phyloP scores from a whole-genome alignment of 345 rosid genomes.

The Populus ilicifolia region DNA sequence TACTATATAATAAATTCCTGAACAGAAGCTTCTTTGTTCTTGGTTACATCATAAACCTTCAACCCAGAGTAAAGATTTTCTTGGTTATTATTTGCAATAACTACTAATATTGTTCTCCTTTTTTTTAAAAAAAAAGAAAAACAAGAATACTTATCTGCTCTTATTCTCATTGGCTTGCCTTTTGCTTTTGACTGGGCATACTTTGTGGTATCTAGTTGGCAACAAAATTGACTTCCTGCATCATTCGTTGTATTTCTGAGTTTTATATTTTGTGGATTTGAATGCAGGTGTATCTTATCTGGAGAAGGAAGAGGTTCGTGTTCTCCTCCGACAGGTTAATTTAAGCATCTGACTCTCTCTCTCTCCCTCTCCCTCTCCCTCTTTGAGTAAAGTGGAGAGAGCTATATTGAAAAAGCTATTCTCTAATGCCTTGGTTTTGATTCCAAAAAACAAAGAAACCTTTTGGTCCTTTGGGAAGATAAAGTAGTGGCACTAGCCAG shows the following conservation, averaged over 20 bases:
- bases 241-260: slow-evolving; percentile 5
- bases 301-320: slow-evolving; percentile 95
- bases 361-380: not conserved
- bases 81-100: not conserved
- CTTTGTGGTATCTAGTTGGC: not conserved
- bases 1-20: not conserved
- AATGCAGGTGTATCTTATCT: slow-evolving; percentile 70
- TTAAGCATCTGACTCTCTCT: slow-evolving; percentile 12
- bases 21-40: no score
- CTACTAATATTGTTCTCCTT: not conserved
- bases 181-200: not conserved
- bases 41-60: not conserved
- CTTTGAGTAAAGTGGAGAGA: not conserved
- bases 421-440: not conserved
- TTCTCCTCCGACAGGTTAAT: slow-evolving; percentile 80
- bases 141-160: not conserved
- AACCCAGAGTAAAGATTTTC: not conserved
- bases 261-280: slow-evolving; percentile 5
- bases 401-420: not conserved
- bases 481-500: not conserved
- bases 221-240: not conserved
- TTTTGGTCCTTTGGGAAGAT: not conserved
- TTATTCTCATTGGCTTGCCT: not conserved
- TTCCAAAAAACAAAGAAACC: not conserved
- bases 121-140: no score